These are phyloP conservation scores for Calonectria hawksworthii DNA, from an alignment of 2,329 filamentous ascomycete species.

Conservation along the genomic window DNA sequence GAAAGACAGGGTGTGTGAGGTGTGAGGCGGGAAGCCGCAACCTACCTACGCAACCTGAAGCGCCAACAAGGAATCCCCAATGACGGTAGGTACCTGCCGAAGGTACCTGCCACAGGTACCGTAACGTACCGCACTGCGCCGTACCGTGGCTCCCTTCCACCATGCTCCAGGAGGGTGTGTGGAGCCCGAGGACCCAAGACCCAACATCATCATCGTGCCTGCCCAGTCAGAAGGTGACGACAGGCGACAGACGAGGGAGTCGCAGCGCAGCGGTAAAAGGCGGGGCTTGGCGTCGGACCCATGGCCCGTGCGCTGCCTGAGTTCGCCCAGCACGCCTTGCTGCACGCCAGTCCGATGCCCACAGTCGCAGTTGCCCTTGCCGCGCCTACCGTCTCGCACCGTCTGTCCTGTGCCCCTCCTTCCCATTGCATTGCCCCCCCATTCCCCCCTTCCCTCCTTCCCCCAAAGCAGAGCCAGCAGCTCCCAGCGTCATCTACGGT, in stretches of 20 bases:
- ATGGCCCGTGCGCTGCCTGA: conserved; percentile 15
- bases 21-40: conserved; percentile 16
- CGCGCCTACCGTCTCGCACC: conserved; percentile 16
- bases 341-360: background rate
- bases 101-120: conserved; percentile 3
- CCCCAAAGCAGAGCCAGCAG: background rate
- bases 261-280: conserved; percentile 13
- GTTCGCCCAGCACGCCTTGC: conserved; percentile 4
- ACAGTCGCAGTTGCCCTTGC: background rate
- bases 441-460: background rate
- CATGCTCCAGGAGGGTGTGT: conserved; percentile 1
- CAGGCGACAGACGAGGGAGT: conserved; percentile 12
- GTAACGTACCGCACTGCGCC: conserved; percentile 8
- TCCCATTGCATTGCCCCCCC: conserved; percentile 1
- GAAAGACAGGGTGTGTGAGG: conserved; percentile 20
- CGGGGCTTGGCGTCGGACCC: conserved; percentile 13
- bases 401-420: background rate
- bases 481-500: conserved; percentile 20
- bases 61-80: conserved; percentile 11
- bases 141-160: conserved; percentile 5
- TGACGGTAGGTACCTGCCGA: conserved; percentile 15
- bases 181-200: conserved; percentile 27
- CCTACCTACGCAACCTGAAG: conserved; percentile 3
- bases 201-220: conserved; percentile 36
- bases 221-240: conserved; percentile 12